Evolutionary conservation across 805 yeast species (phyloP).

Genomic region (Yarrowia sp.): DNA sequence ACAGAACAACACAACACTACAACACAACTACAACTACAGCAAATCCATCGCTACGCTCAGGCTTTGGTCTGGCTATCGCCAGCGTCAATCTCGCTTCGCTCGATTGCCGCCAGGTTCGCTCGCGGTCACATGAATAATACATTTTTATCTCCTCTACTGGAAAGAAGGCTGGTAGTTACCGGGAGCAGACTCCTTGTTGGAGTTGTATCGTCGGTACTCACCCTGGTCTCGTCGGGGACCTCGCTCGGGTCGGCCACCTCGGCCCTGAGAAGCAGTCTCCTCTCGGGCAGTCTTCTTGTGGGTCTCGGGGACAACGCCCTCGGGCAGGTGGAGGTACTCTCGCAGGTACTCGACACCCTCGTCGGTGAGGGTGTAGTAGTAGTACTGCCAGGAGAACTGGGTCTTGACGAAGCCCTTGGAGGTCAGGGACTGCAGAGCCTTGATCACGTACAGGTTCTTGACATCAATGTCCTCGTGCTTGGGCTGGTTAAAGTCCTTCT

Average conservation of each 20-base stretch:
- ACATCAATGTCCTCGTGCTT: slow-evolving; percentile 98
- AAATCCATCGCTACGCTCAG: neutral
- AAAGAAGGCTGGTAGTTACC: slow-evolving; percentile 42
- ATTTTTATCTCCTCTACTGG: slow-evolving; percentile 32
- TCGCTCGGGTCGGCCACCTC: slow-evolving; percentile 40
- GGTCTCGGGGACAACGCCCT: slow-evolving; percentile 97
- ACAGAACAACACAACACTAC: too few relatives aligned
- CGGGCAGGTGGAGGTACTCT: slow-evolving; percentile 98
- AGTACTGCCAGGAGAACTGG: slow-evolving; percentile 99
- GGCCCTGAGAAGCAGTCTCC: slow-evolving; percentile 47
- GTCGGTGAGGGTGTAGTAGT: slow-evolving; percentile 99
- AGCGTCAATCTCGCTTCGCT: too few relatives aligned
- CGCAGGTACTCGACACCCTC: slow-evolving; percentile 99
- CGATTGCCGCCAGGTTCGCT: too few relatives aligned
- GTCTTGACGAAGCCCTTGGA: slow-evolving; percentile 99
- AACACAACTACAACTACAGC: too few relatives aligned
- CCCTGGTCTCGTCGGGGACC: slow-evolving; percentile 58
- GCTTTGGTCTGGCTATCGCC: neutral
- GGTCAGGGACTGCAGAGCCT: slow-evolving; percentile 98
- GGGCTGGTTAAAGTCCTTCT: slow-evolving; percentile 97
- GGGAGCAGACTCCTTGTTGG: slow-evolving; percentile 43
- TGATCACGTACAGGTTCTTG: slow-evolving; percentile 95
- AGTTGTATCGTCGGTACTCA: slow-evolving; percentile 64
- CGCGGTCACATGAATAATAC: slow-evolving; percentile 6
- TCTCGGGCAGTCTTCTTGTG: slow-evolving; percentile 93